Percentiles rank a stretch among this genome's conserved stretches.
phyloP scores from a whole-genome alignment of 164 flowering plant species.

The Aristolochia californica region DNA sequence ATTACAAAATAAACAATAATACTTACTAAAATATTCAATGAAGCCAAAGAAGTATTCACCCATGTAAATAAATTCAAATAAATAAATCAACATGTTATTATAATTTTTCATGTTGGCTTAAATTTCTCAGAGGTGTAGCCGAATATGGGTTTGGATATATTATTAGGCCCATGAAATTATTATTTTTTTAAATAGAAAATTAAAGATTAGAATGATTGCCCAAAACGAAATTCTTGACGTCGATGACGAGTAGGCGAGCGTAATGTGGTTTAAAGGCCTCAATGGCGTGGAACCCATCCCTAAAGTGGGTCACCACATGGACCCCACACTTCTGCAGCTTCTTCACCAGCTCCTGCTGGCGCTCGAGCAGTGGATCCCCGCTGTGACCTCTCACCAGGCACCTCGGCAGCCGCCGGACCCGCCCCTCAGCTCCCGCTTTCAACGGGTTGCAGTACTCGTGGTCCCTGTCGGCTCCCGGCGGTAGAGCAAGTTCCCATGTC shows the following conservation, averaged over 20 bases:
- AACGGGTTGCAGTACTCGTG: constrained; percentile 45
- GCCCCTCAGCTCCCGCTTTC: background rate
- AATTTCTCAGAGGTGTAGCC: no score
- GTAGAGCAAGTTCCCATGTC: constrained; percentile 47
- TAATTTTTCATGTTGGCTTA: no score
- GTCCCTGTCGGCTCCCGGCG: constrained; percentile 39
- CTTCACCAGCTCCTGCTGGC: constrained; percentile 25
- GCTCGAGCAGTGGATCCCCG: constrained; percentile 24
- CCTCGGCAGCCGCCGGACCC: constrained; percentile 31
- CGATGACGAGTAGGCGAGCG: constrained; percentile 3
- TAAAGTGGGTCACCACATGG: constrained; percentile 22
- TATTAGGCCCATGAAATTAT: no score
- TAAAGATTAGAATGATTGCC: background rate
- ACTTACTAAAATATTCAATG: no score
- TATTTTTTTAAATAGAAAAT: no score
- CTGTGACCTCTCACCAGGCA: constrained; percentile 17
- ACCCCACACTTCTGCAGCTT: constrained; percentile 26
- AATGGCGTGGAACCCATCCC: constrained; percentile 21
- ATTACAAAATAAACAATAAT: no score
- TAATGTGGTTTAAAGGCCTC: constrained; percentile 20
- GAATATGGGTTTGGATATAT: no score
- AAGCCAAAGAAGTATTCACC: no score
- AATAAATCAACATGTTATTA: no score
- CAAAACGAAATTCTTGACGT: constrained; percentile 20
- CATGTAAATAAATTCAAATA: no score